Evolutionary conservation across 805 yeast genomes (phyloP).

Genomic region (Kodamaea hsintzibuensis): DNA sequence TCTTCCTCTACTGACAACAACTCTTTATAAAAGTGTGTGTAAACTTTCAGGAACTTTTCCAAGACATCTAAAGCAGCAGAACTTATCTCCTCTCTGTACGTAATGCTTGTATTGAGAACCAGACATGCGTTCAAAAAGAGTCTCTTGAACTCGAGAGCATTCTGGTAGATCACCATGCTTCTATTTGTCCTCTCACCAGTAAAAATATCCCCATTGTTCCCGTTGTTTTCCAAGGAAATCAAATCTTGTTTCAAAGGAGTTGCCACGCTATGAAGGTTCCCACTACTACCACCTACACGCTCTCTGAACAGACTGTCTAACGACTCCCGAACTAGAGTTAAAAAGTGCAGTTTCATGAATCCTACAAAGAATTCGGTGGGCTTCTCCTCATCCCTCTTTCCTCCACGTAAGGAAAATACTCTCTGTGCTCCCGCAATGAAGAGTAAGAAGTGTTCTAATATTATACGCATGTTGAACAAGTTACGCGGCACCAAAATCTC

Average conservation of each 20-base stretch:
- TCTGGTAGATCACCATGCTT: conserved; percentile 32
- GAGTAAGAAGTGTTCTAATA: conserved; percentile 69
- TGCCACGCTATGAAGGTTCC: conserved; percentile 3
- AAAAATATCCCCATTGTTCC: background rate
- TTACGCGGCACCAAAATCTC: conserved; percentile 68
- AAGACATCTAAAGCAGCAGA: conserved; percentile 41
- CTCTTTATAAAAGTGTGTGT: conserved; percentile 34
- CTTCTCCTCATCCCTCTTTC: conserved; percentile 6
- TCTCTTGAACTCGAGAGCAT: conserved; percentile 47
- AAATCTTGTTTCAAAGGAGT: conserved; percentile 26
- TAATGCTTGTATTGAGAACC: conserved; percentile 58
- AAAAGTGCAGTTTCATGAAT: conserved; percentile 64
- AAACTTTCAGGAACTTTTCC: conserved; percentile 35
- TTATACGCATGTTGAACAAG: conserved; percentile 76
- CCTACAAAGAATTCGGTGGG: conserved; percentile 53
- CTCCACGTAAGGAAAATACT: conserved; percentile 22
- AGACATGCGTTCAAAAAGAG: conserved; percentile 51
- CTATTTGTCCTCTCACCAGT: background rate
- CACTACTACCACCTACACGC: conserved; percentile 23
- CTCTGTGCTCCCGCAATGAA: conserved; percentile 61
- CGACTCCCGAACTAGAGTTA: conserved; percentile 62
- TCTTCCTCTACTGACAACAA: conserved; percentile 33
- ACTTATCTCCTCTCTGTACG: conserved; percentile 59
- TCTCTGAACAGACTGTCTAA: conserved; percentile 54
- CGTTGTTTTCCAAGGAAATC: conserved; percentile 33